phyloP scores from a whole-genome alignment of 2,329 filamentous ascomycete genomes.

The Aspergillus spinulosporus region DNA sequence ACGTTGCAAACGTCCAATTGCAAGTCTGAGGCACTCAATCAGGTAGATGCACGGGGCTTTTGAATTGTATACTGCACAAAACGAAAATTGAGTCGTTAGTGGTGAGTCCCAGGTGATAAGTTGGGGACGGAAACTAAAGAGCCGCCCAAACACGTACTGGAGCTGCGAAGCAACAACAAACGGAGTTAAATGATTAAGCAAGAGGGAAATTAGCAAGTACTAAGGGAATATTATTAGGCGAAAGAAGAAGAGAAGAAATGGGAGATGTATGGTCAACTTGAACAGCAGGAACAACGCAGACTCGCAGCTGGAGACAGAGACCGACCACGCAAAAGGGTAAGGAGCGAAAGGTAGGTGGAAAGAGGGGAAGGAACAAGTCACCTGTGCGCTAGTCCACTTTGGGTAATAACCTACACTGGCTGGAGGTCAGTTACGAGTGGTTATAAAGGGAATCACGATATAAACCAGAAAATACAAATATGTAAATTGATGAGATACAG shows the following conservation, averaged over 20 bases:
- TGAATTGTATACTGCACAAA: slow-evolving; percentile 5
- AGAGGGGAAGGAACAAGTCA: slow-evolving; percentile 15
- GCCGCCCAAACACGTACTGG: slow-evolving; percentile 2
- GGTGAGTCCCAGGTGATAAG: background rate
- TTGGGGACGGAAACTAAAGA: slow-evolving; percentile 11
- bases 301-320: slow-evolving; percentile 6
- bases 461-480: background rate
- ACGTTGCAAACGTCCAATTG: slow-evolving; percentile 15
- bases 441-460: too few species aligned
- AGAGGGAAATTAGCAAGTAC: background rate
- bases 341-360: slow-evolving; percentile 24
- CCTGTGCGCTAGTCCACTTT: slow-evolving; percentile 12
- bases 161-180: slow-evolving; percentile 7
- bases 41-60: slow-evolving; percentile 1
- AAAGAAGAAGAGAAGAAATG: background rate
- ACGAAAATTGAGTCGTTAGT: slow-evolving; percentile 10
- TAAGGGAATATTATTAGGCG: slow-evolving; percentile 5
- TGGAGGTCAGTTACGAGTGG: background rate
- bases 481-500: background rate
- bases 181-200: background rate
- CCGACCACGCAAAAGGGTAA: slow-evolving; percentile 25
- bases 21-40: background rate
- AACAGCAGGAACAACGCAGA: slow-evolving; percentile 11
- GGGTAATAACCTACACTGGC: slow-evolving; percentile 9
- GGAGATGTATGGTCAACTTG: slow-evolving; percentile 2